Evolutionary conservation across 2,329 filamentous ascomycete genomes (phyloP).

Genomic region (Colletotrichum chrysophilum): DNA sequence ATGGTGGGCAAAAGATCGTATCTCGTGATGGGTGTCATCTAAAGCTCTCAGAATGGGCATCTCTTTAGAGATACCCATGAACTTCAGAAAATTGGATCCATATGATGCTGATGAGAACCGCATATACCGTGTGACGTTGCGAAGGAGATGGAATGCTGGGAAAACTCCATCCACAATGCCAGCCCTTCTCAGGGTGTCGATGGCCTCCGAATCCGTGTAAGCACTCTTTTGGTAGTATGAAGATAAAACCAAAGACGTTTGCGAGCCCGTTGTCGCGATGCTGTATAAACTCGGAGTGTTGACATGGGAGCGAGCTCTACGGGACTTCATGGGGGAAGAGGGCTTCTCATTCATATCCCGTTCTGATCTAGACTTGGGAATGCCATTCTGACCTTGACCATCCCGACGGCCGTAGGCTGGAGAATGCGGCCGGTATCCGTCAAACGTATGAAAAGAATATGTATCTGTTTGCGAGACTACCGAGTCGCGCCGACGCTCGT

Average conservation of each 20-base stretch:
- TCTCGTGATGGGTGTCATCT: constrained; percentile 61
- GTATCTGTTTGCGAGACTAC: constrained; percentile 62
- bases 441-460: constrained; percentile 54
- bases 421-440: constrained; percentile 49
- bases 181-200: constrained; percentile 54
- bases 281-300: constrained; percentile 65
- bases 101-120: constrained; percentile 72
- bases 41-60: constrained; percentile 44
- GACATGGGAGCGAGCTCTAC: constrained; percentile 35
- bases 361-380: constrained; percentile 37
- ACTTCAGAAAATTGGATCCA: constrained; percentile 65
- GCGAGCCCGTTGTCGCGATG: constrained; percentile 59
- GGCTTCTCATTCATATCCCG: constrained; percentile 31
- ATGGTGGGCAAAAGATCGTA: constrained; percentile 68
- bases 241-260: constrained; percentile 57
- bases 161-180: constrained; percentile 65
- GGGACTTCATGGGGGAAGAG: constrained; percentile 20
- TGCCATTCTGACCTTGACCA: constrained; percentile 30
- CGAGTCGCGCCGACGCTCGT: constrained; percentile 57
- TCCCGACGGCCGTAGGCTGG: constrained; percentile 39
- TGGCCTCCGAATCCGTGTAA: constrained; percentile 52
- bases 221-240: constrained; percentile 53
- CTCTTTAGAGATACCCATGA: constrained; percentile 65
- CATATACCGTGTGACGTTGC: constrained; percentile 69
- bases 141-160: constrained; percentile 62